phyloP scores from a whole-genome alignment of 2,329 filamentous ascomycete species.

The Acrocalymma vagum region DNA sequence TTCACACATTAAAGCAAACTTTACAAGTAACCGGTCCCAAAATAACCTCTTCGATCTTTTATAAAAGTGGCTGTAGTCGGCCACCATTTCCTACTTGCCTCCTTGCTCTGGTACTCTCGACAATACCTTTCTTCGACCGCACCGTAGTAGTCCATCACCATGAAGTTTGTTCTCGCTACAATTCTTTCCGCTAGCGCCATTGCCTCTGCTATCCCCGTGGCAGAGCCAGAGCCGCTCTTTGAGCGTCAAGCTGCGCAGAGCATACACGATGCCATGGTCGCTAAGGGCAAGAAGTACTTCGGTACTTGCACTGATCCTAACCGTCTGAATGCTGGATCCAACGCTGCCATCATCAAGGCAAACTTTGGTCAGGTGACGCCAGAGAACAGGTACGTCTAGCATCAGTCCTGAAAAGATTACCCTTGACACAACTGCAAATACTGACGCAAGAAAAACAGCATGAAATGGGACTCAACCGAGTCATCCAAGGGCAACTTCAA shows the following conservation, averaged over 20 bases:
- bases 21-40: slow-evolving; percentile 4
- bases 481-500: slow-evolving; percentile 51
- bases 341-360: slow-evolving; percentile 65
- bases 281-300: slow-evolving; percentile 73
- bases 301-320: slow-evolving; percentile 67
- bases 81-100: too few species aligned
- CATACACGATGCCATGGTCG: slow-evolving; percentile 66
- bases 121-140: slow-evolving; percentile 2
- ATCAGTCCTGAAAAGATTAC: neutral
- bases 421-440: slow-evolving; percentile 2
- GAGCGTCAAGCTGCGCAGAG: slow-evolving; percentile 51
- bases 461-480: slow-evolving; percentile 73
- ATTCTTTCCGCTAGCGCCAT: slow-evolving; percentile 38
- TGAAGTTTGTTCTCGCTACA: slow-evolving; percentile 42
- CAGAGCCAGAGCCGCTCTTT: slow-evolving; percentile 38
- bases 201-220: slow-evolving; percentile 35
- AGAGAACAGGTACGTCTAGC: slow-evolving; percentile 62
- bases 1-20: slow-evolving; percentile 2
- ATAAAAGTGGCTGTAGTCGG: neutral
- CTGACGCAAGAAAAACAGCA: slow-evolving; percentile 47
- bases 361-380: slow-evolving; percentile 72
- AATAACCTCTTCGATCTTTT: slow-evolving; percentile 7
- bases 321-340: slow-evolving; percentile 60
- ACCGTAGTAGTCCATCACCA: slow-evolving; percentile 23
- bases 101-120: too few species aligned